Base-by-base conservation (phyloP, 257 asterid genomes). In the Solanum lycopersicoides region DNA sequence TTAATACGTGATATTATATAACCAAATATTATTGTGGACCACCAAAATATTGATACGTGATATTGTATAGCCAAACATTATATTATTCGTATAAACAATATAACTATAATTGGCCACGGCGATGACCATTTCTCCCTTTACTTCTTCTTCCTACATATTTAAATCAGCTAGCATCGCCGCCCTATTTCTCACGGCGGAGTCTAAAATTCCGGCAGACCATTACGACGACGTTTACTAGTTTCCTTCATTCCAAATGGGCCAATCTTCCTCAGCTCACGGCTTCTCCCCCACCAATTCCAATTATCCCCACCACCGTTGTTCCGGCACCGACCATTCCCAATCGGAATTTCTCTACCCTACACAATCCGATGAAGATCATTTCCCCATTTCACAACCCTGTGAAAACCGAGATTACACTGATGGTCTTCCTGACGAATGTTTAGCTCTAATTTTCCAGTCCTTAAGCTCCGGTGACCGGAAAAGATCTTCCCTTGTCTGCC, bases 381-480 rank as follows among this genome's bases (percentile, higher is more conserved):
- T 87, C 21, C 89, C 75, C 56, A 39, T 60, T 21, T 86, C 83
- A 1, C 87, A 74, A 30, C 89, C n/a, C 79, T 83, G 50, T 69
- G 87, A 79, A 6, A 83, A 68, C 7, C 74, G 15, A 15, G 96
- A 95, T 86, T 92, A 86, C 90, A 88, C 89, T 47, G 84, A 91
- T 10, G 93, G 87, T 86, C 90, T 95, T 89, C 98, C 98, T 15
- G 97, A 93, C 30, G 97, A 95, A 90, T 95, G 98, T 71, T 88
- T 95, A 59, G 93, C 96, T 14, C 80, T 93, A 37, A 91, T 94
- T 20, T 93, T 95, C 71, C 95, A 92, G 86, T 91, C 88, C 86
- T 91, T 95, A 20, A 90, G 93, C 91, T 90, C 95, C 91, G 93
- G 90, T 71, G 98, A 95, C 88, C 87, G 96, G 21, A 93, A 89